phyloP scores from a whole-genome alignment of 2,329 filamentous ascomycete genomes.

The Botrytis aclada region DNA sequence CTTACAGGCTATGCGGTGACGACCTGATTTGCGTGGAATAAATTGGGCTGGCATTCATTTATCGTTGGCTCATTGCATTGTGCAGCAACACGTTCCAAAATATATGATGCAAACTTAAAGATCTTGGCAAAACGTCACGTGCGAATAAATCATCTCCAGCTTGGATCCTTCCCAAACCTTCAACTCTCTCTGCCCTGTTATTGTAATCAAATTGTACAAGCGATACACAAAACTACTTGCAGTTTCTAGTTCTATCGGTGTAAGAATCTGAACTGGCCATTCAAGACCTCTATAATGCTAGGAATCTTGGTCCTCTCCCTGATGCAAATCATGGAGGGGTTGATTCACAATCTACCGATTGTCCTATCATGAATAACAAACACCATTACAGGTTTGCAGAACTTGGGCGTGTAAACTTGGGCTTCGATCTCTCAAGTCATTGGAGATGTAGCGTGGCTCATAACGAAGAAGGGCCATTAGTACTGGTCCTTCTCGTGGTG shows the following conservation, averaged over 20 bases:
- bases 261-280: not conserved
- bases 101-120: not conserved
- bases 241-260: not conserved
- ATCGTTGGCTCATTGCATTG: constrained; percentile 14
- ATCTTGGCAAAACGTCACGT: constrained; percentile 5
- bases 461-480: not conserved
- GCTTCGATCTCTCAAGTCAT: not conserved
- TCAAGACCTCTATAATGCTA: too few relatives aligned
- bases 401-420: not conserved
- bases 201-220: not conserved
- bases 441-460: not conserved
- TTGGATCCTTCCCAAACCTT: not conserved
- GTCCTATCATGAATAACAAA: not conserved
- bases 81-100: not conserved
- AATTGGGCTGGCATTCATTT: constrained; percentile 45
- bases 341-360: not conserved
- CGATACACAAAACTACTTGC: not conserved
- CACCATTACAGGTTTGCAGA: not conserved
- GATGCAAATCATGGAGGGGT: not conserved
- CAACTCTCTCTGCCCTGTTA: not conserved
- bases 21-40: constrained; percentile 45
- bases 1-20: constrained; percentile 52
- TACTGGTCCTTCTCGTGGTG: not conserved
- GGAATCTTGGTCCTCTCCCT: not conserved
- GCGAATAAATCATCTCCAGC: not conserved